phyloP scores from a whole-genome alignment of 345 rosid genomes.

The Moricandia moricandioides region DNA sequence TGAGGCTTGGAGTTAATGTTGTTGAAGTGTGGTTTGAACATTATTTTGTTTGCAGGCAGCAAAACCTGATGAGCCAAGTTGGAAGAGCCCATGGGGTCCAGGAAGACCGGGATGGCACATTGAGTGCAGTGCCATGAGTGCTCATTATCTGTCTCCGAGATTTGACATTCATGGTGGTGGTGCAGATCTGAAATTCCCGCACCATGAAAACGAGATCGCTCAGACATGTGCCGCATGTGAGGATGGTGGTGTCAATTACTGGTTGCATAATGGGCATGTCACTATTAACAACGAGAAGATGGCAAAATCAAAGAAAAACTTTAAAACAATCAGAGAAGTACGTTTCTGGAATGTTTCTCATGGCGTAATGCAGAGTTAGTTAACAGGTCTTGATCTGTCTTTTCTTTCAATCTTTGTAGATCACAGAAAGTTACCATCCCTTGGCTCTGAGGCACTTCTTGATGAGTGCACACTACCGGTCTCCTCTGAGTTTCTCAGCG shows the following conservation, averaged over 20 bases:
- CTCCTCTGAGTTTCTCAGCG: too few relatives aligned
- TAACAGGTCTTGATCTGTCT: not conserved
- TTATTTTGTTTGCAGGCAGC: conserved; percentile 56
- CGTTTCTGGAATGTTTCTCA: conserved; percentile 4
- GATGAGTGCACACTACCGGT: conserved; percentile 55
- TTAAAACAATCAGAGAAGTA: conserved; percentile 72
- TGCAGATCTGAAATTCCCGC: conserved; percentile 72
- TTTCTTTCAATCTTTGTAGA: conserved; percentile 41
- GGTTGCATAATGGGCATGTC: conserved; percentile 96
- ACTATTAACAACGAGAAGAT: conserved; percentile 79
- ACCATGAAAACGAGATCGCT: conserved; percentile 89
- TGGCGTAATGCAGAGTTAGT: not conserved
- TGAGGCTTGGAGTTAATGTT: not conserved
- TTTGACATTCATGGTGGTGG: conserved; percentile 94
- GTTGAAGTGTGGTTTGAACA: conserved; percentile 4
- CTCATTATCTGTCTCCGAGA: conserved; percentile 53
- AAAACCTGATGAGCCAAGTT: conserved; percentile 80
- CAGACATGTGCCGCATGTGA: conserved; percentile 75
- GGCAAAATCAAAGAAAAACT: conserved; percentile 76
- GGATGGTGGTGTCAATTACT: conserved; percentile 57
- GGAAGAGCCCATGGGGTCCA: conserved; percentile 92
- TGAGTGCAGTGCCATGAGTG: conserved; percentile 99
- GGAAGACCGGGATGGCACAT: conserved; percentile 99
- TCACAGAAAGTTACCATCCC: conserved; percentile 69
- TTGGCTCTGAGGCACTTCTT: conserved; percentile 78